Evolutionary conservation across 495 filamentous ascomycete genomes (phyloP), one percentile per base, ranked within the genome.

Genomic region (Penicillium steckii): DNA sequence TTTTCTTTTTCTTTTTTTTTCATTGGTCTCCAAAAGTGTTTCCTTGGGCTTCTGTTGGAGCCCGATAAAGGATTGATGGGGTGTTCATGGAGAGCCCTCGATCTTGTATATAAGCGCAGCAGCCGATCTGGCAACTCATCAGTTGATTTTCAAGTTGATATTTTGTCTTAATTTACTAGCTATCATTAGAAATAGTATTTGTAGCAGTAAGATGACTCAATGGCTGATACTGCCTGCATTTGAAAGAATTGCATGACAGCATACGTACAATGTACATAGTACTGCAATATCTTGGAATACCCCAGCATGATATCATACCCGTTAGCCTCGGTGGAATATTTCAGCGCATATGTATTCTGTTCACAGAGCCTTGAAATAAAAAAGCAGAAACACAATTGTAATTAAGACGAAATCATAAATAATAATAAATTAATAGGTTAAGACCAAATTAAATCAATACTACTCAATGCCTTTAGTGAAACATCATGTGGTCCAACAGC

Each of bases 41-140:
- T 52, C 50, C 60, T 56, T 44, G 62, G 53, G 48, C 42, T 53
- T 55, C 41, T 18, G 48, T 48, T 62, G 55, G 56, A 48, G 52
- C 47, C 58, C 29, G 50, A 50, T 53, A 64, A 61, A 59, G 48
- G 45, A 54, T 56, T 50, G 55, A 55, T 41, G 57, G 60, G 61
- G 69, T 72, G 68, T 69, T 72, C 24, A 57, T 56, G 58, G 55
- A 66, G 60, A 58, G 52, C 65, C 48, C 51, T 62, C 49, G 53
- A 50, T 48, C 52, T 45, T 74, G 71, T 75, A 75, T 65, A 75
- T 75, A 73, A 62, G 61, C 65, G 64, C 57, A 57, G 37, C 38
- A 48, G 50, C 37, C 52, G 19, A 35, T 40, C 21, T 8, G 49
- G 53, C 52, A 56, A 56, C 50, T 48, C 29, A 54, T 44, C 47